These are phyloP conservation scores for Lasiodiplodia sp. DNA, from an alignment of 2,329 filamentous ascomycete genomes.

Conservation along the genomic window DNA sequence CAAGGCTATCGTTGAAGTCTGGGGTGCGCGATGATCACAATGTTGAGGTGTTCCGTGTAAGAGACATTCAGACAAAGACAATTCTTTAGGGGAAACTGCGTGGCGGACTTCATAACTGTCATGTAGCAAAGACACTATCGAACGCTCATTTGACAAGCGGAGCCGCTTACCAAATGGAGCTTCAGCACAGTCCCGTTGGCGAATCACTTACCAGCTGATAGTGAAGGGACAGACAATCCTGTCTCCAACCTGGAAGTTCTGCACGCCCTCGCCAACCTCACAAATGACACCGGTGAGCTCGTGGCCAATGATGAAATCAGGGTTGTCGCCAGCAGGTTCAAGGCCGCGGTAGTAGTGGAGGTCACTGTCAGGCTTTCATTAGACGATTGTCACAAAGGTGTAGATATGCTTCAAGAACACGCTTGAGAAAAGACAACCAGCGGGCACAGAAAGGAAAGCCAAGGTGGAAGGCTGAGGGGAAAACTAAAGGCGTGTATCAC, in stretches of 20 bases:
- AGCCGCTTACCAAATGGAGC: conserved; percentile 34
- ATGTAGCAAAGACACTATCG: no score
- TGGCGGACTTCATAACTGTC: no score
- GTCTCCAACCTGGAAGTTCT: conserved; percentile 75
- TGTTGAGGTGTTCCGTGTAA: background rate
- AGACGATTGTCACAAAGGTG: background rate
- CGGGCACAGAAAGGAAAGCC: background rate
- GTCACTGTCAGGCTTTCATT: conserved; percentile 54
- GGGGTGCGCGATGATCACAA: background rate
- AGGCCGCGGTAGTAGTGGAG: conserved; percentile 87
- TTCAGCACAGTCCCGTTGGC: no score
- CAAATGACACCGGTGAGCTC: conserved; percentile 83
- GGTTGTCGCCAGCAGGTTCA: conserved; percentile 64
- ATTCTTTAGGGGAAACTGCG: no score
- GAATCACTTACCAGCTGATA: conserved; percentile 17
- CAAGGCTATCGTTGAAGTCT: background rate
- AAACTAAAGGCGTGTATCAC: no score
- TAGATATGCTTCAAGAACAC: background rate
- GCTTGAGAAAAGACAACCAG: background rate
- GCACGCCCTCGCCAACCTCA: conserved; percentile 71
- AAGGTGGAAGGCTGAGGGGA: background rate
- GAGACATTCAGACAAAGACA: background rate
- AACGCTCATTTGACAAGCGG: no score
- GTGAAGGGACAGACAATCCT: conserved; percentile 86
- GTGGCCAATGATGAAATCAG: conserved; percentile 75